Evolutionary conservation across 768 basidiomycete species (phyloP), one percentile per base, ranked within the genome.

Genomic region (Leccinum aurantiacum): DNA sequence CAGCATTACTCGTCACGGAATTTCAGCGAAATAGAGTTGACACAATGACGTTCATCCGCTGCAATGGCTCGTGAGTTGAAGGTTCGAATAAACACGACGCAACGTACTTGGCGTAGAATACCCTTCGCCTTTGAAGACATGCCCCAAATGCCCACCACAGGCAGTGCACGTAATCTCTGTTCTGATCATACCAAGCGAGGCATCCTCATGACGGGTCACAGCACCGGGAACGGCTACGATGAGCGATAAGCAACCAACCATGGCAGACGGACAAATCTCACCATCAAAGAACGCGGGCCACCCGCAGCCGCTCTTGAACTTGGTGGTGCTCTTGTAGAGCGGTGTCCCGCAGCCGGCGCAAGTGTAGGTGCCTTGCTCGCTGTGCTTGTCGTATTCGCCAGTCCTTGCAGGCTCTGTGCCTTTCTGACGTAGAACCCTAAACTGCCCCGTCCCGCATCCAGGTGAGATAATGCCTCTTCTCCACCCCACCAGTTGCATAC

Each of bases 201-300:
- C 75, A 72, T 97, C 95, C 62, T 88, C 87, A 63, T 94, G 89
- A 44, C 88, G 79, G 60, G 69, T 82, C 31, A 98, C 91, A 24
- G 95, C 93, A 35, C 94, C 95, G 6, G 95, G 95, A 62, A 96
- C 84, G 8, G 94, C 93, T 92, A 62, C 33, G 33, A 46, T 44
- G n/a, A 27, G 48, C 25, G 13, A 38, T 63, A n/a, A 60, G 56
- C 47, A 10, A 54, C 53, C 25, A 19, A 25, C 7, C 25, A 53
- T 10, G 37, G 22, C 29, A 7, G 14, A 35, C 7, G n/a, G n/a
- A 9, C 59, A 22, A 24, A 9, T 65, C 76, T 58, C 62, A 90
- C 90, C 90, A 70, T 96, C 95, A 71, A 89, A 98, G 82, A 97
- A 98, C 1, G 95, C 93, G n/a, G 95, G 95, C 95, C 95, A 98